Evolutionary conservation across 441 rosid species (phyloP).

Genomic region (Corymbia calophylla): DNA sequence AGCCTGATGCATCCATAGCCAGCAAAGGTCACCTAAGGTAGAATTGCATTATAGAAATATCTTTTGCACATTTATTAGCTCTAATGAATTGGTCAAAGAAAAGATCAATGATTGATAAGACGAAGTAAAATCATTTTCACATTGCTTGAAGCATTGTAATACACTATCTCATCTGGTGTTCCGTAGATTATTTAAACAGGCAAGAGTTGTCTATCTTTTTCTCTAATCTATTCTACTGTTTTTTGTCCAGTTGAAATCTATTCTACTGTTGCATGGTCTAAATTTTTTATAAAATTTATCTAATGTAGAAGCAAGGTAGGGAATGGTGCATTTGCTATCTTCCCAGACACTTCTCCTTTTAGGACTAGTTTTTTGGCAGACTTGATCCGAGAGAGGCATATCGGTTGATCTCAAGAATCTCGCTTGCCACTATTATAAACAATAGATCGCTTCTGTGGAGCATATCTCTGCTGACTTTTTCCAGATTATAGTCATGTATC

Average conservation of each 20-base stretch:
- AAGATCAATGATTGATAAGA: background rate
- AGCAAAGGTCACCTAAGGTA: conserved; percentile 80
- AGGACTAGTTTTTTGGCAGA: background rate
- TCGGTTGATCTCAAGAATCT: background rate
- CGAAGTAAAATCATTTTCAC: background rate
- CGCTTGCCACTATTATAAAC: background rate
- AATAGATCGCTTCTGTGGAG: background rate
- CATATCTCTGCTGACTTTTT: background rate
- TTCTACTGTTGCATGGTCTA: background rate
- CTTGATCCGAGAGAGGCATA: background rate
- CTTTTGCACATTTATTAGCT: background rate
- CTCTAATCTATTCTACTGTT: background rate
- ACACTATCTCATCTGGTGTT: background rate
- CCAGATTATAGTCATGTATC: background rate
- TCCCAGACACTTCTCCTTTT: background rate
- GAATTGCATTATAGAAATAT: background rate
- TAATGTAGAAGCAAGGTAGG: background rate
- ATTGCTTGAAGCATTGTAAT: background rate
- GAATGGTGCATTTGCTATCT: background rate
- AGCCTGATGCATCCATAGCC: conserved; percentile 80
- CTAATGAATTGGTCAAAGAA: background rate
- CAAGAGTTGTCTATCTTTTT: background rate
- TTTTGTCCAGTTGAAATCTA: background rate
- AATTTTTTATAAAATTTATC: background rate
- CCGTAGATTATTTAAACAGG: background rate